Evolutionary conservation across 2,329 filamentous ascomycete genomes (phyloP).

Genomic region (Xylariomycetidae sp.): DNA sequence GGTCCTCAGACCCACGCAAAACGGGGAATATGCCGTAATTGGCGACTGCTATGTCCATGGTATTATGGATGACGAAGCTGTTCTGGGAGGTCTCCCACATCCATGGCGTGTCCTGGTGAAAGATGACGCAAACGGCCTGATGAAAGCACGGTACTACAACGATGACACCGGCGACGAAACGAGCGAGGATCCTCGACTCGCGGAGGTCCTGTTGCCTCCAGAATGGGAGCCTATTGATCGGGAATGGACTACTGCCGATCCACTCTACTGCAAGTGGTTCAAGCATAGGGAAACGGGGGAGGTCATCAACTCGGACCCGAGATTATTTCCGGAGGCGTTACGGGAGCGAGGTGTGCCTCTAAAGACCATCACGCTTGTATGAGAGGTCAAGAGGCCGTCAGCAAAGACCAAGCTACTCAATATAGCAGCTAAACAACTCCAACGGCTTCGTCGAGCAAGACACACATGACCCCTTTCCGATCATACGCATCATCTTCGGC

Average conservation of each 20-base stretch:
- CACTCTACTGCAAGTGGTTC: conserved; percentile 8
- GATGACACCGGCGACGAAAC: background rate
- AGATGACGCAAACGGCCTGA: background rate
- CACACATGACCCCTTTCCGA: too few species aligned
- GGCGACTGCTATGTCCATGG: conserved; percentile 14
- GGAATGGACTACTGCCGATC: conserved; percentile 9
- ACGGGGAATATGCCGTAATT: conserved; percentile 10
- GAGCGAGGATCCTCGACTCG: conserved; percentile 10
- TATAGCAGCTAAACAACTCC: too few species aligned
- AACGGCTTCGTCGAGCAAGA: too few species aligned
- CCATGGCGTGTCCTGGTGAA: conserved; percentile 4
- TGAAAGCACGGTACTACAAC: conserved; percentile 3
- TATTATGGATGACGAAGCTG: conserved; percentile 14
- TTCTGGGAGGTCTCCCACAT: conserved; percentile 9
- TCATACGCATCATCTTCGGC: too few species aligned
- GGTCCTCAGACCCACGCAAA: conserved; percentile 5
- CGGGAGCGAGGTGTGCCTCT: conserved; percentile 8
- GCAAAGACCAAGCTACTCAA: too few species aligned
- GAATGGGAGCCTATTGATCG: conserved; percentile 12
- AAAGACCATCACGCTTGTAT: conserved; percentile 13
- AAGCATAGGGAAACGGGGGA: conserved; percentile 10
- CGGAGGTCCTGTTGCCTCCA: conserved; percentile 6
- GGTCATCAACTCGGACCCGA: conserved; percentile 17
- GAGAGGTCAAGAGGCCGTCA: too few species aligned
- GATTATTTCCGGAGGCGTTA: conserved; percentile 11